These are phyloP conservation scores for Gaeumannomyces tritici DNA, from an alignment of 2,329 filamentous ascomycete species.

Conservation along the genomic window DNA sequence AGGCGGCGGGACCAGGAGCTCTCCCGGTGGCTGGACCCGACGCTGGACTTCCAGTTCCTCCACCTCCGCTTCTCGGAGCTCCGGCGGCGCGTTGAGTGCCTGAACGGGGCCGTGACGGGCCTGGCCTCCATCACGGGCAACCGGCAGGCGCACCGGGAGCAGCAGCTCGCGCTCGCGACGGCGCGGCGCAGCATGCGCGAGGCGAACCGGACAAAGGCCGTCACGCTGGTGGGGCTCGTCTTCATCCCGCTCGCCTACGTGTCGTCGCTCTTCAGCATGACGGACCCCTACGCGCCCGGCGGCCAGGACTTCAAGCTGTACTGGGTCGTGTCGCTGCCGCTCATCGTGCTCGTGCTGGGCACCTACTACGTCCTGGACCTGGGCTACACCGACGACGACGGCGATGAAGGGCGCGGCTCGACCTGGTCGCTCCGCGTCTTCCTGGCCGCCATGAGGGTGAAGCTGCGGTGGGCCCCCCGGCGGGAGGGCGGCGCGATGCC, in stretches of 20 bases:
- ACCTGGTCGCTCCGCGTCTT: constrained; percentile 11
- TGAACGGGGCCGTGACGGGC: constrained; percentile 14
- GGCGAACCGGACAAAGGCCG: constrained; percentile 14
- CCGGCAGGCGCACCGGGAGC: constrained; percentile 12
- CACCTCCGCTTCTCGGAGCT: constrained; percentile 13
- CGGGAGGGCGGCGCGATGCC: not conserved
- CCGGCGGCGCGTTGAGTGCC: constrained; percentile 12
- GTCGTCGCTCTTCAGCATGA: constrained; percentile 13
- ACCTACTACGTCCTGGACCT: constrained; percentile 13
- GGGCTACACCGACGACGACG: constrained; percentile 7
- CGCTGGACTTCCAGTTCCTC: constrained; percentile 14
- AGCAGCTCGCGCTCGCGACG: constrained; percentile 10
- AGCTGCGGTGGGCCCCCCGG: not conserved
- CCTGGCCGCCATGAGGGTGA: not conserved
- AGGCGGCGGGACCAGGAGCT: not conserved
- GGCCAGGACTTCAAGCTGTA: constrained; percentile 12
- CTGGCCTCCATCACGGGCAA: constrained; percentile 15
- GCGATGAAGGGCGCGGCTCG: constrained; percentile 10
- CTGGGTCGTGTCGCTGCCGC: constrained; percentile 11
- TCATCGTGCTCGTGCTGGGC: constrained; percentile 10
- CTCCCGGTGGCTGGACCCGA: constrained; percentile 9
- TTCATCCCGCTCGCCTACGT: constrained; percentile 14
- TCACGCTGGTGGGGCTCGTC: constrained; percentile 14
- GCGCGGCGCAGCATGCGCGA: constrained; percentile 13
- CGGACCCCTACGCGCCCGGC: constrained; percentile 11